Percentiles rank a stretch among this genome's conserved stretches.
phyloP scores from a whole-genome alignment of 352 stramenopile species.

The Pythium apleroticum region DNA sequence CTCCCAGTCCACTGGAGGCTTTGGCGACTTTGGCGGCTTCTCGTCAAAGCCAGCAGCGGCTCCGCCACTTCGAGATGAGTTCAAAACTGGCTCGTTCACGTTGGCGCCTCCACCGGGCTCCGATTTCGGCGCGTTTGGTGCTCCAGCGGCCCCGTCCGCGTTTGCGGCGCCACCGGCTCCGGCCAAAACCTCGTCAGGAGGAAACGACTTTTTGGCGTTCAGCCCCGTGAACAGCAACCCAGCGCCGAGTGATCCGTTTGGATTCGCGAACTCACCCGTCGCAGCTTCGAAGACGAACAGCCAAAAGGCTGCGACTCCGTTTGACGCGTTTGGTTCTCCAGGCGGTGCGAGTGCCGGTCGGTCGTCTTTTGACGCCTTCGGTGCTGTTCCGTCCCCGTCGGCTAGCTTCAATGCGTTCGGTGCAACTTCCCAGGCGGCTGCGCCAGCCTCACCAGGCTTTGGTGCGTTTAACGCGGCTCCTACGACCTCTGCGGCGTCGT shows the following conservation, averaged over 20 bases:
- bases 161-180: slow-evolving; percentile 18
- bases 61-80: slow-evolving; percentile 38
- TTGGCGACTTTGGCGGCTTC: slow-evolving; percentile 47
- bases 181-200: slow-evolving; percentile 13
- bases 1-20: slow-evolving; percentile 38
- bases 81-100: slow-evolving; percentile 62
- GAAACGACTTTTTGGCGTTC: slow-evolving; percentile 72
- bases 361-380: slow-evolving; percentile 45
- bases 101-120: slow-evolving; percentile 58
- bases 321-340: slow-evolving; percentile 35
- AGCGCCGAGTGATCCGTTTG: slow-evolving; percentile 47
- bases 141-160: slow-evolving; percentile 11
- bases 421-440: background rate
- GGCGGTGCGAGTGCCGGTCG: slow-evolving; percentile 14
- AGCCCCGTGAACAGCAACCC: slow-evolving; percentile 41
- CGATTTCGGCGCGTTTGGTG: slow-evolving; percentile 38
- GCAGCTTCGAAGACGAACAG: slow-evolving; percentile 18
- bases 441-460: slow-evolving; percentile 14
- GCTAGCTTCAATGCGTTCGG: slow-evolving; percentile 22
- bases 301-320: slow-evolving; percentile 22
- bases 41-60: slow-evolving; percentile 30
- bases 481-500: slow-evolving; percentile 11
- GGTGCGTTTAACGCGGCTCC: slow-evolving; percentile 49
- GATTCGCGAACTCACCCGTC: slow-evolving; percentile 39
- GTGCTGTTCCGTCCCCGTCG: slow-evolving; percentile 10